Base-by-base conservation (phyloP, 148 eudicot genomes). In the Chenopodium formosanum region DNA sequence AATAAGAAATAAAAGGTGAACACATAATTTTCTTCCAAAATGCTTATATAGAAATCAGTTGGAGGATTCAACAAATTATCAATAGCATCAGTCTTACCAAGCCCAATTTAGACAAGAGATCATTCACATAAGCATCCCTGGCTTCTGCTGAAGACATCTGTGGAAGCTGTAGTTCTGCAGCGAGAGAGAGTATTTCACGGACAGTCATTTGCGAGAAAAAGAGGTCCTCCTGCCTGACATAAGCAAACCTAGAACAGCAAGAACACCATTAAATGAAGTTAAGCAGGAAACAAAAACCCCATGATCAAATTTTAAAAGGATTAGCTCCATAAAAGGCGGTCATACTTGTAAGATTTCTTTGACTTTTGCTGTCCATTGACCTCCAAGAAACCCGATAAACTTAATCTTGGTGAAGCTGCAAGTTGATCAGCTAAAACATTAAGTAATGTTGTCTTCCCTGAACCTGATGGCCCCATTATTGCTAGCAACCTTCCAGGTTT, bases 401-500 rank as follows among this genome's bases (percentile, higher is more conserved):
- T 89, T 78, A 96, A 81, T 68, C 92, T 85, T 60, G 97, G 89
- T 27, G 99, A 96, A 34, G 95, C 93, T 44, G 81, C 86, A 75
- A 83, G 85, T 86, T 96, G 99, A 75, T 95, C 90, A 16, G 98
- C 94, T 84, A 96, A 81, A 83, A 96, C 91, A 87, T 96, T 96
- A 84, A 96, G 94, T 68, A 96, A 85, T 46, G 99, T 96, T 6
- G 99, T 96, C 90, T 96, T 96, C 84, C 99, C 99, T 65, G 99
- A 96, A 58, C 99, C 99, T 31, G 99, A 96, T 77, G 99, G 98
- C 76, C 99, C 99, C 99, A 96, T 96, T 81, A 96, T 85, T 56
- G 99, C 98, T 79, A 96, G 91, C 89, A 96, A 87, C 80, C 92
- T 86, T 87, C 99, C 95, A 66, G 98, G 94, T 85, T 87, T 92